Evolutionary conservation across 805 yeast species (phyloP).

Genomic region (Sugiyamaella smithiae): DNA sequence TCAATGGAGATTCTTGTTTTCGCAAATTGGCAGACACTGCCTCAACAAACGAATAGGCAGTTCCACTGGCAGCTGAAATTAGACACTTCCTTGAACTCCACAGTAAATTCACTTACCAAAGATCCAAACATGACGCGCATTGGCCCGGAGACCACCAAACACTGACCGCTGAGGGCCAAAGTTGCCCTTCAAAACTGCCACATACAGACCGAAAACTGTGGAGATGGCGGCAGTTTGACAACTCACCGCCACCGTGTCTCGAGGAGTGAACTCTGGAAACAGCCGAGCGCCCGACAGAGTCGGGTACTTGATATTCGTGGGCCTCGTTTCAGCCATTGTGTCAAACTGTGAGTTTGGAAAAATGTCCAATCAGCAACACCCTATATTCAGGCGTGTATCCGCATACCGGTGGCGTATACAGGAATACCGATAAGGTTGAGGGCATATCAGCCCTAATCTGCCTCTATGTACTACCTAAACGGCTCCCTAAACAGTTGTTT

Average conservation of each 20-base stretch:
- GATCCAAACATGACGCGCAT: conserved; percentile 27
- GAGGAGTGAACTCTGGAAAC: conserved; percentile 48
- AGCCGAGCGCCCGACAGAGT: conserved; percentile 12
- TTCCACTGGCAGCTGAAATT: conserved; percentile 47
- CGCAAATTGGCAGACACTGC: conserved; percentile 56
- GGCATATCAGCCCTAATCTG: too few relatives aligned
- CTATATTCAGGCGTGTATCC: neutral
- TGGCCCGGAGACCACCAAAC: conserved; percentile 29
- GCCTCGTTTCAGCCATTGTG: conserved; percentile 11
- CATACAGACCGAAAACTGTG: conserved; percentile 47
- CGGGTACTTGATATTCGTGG: conserved; percentile 16
- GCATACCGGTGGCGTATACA: neutral
- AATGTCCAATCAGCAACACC: conserved; percentile 9
- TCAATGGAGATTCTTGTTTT: conserved; percentile 60
- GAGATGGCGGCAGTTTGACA: conserved; percentile 45
- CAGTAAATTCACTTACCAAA: conserved; percentile 12
- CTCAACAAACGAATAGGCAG: conserved; percentile 43
- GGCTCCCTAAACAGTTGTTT: too few relatives aligned
- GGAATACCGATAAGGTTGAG: conserved; percentile 1
- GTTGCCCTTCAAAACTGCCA: conserved; percentile 42
- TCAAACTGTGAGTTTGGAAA: neutral
- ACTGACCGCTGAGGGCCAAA: conserved; percentile 32
- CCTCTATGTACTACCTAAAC: too few relatives aligned
- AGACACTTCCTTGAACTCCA: neutral
- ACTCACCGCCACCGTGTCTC: conserved; percentile 53